These are phyloP conservation scores for Aspergillus persii DNA, from an alignment of 2,329 filamentous ascomycete genomes.

Conservation along the genomic window DNA sequence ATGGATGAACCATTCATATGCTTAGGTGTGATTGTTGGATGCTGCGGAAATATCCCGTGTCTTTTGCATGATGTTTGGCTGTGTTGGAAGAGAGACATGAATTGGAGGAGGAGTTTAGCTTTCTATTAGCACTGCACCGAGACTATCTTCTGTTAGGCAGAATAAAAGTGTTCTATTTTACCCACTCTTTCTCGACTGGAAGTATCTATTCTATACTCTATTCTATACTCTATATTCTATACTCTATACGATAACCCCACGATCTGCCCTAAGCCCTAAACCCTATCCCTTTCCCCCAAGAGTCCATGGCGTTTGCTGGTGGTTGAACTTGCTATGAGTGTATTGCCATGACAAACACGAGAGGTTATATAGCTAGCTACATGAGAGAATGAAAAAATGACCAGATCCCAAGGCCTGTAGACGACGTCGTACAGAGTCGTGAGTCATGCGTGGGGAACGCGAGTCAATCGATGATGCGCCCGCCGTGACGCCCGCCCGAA, in stretches of 20 bases:
- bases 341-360: not conserved
- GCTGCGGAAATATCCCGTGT: not conserved
- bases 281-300: slow-evolving; percentile 12
- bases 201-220: no score
- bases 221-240: no score
- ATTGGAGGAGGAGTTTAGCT: not conserved
- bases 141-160: no score
- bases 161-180: no score
- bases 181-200: no score
- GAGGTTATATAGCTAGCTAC: no score
- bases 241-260: slow-evolving; percentile 21
- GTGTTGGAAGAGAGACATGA: not conserved
- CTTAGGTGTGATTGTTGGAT: not conserved
- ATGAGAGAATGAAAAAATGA: no score
- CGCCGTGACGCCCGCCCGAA: slow-evolving; percentile 32
- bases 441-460: slow-evolving; percentile 5
- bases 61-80: not conserved
- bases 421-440: not conserved
- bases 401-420: no score
- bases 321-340: no score
- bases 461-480: slow-evolving; percentile 25
- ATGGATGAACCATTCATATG: not conserved
- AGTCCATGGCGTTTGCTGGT: not conserved
- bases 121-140: not conserved
- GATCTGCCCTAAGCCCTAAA: slow-evolving; percentile 37